phyloP scores from a whole-genome alignment of 371 early-diverging fungal species.

The Syncephalastrum contaminatum region DNA sequence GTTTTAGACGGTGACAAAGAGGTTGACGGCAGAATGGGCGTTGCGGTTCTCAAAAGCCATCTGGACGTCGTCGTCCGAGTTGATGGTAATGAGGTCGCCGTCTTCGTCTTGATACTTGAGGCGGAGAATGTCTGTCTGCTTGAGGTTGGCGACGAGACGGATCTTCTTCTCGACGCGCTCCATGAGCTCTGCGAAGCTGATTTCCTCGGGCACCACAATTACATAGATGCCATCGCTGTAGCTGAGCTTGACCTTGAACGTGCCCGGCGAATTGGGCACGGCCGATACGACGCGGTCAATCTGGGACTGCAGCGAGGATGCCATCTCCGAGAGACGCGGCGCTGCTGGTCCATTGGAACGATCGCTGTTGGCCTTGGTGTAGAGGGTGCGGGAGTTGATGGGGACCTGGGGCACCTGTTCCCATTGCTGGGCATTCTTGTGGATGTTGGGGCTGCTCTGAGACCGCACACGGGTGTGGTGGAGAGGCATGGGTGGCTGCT shows the following conservation, averaged over 20 bases:
- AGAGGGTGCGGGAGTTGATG: slow-evolving; percentile 27
- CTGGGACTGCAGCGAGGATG: slow-evolving; percentile 17
- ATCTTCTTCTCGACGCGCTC: slow-evolving; percentile 86
- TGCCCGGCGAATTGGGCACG: slow-evolving; percentile 15
- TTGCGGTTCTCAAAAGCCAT: slow-evolving; percentile 80
- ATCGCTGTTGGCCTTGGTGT: slow-evolving; percentile 74
- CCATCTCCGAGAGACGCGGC: slow-evolving; percentile 56
- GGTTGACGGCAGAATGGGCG: slow-evolving; percentile 32
- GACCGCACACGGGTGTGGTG: slow-evolving; percentile 54
- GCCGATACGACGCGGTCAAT: slow-evolving; percentile 18
- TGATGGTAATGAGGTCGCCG: slow-evolving; percentile 82
- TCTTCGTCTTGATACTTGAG: slow-evolving; percentile 92
- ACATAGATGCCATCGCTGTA: slow-evolving; percentile 83
- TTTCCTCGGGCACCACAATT: slow-evolving; percentile 73
- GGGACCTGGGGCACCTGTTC: slow-evolving; percentile 27
- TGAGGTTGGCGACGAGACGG: slow-evolving; percentile 63
- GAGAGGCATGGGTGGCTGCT: slow-evolving; percentile 11
- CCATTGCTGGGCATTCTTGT: slow-evolving; percentile 24
- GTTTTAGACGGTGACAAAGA: slow-evolving; percentile 7
- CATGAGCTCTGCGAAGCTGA: slow-evolving; percentile 70
- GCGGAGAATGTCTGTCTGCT: slow-evolving; percentile 48
- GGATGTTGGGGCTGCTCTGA: slow-evolving; percentile 68
- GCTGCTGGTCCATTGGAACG: slow-evolving; percentile 63
- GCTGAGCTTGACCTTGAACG: slow-evolving; percentile 80
- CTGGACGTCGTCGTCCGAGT: slow-evolving; percentile 85